Evolutionary conservation across 2,329 filamentous ascomycete genomes (phyloP), one percentile per base, ranked within the genome.

Genomic region (Fusarium camptoceras): DNA sequence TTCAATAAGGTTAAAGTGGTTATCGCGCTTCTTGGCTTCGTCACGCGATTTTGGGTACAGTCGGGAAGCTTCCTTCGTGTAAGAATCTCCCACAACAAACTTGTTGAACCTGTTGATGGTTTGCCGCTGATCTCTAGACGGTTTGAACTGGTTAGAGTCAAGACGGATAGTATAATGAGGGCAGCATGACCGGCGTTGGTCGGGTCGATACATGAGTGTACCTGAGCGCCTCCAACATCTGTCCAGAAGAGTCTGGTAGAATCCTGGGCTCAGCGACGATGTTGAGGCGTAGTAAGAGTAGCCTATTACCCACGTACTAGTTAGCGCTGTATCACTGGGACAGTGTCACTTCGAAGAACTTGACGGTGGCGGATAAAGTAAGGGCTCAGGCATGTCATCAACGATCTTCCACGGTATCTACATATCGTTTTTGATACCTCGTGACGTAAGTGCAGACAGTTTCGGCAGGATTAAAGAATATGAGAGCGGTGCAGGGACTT

Each of bases 121-220:
- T 76, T 94, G 91, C 39, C 93, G 85, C 75, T 96, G 93, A 74
- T 93, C 90, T 77, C 88, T 89, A 28, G 88, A 86, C 8, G 92
- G 84, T 70, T 87, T 89, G 80, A 92, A 92, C 41, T 84, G 81
- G 48, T 83, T 78, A 25, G 89, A 88, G 73, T 93, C 91, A 22
- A 94, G 83, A 48, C 92, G 89, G 56, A 96, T 90, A 2, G 92
- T 94, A 78, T 95, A 98, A 76, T 98, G 94, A 46, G 94, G 94
- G 79, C 96, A 99, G 76, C 96, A 99, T 66, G 94, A 92, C 59
- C 89, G 85, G 62, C 87, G 86, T 74, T 93, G 90, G 78, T 96
- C 91, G 16, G 93, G 92, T 65, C 93, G 89, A 80, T 96, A 96
- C 50, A 96, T 83, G 11, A 94, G 83, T 28, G 82, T 88, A 18